Base-by-base conservation (phyloP, 305 asterid species). In the Ajuga reptans region DNA sequence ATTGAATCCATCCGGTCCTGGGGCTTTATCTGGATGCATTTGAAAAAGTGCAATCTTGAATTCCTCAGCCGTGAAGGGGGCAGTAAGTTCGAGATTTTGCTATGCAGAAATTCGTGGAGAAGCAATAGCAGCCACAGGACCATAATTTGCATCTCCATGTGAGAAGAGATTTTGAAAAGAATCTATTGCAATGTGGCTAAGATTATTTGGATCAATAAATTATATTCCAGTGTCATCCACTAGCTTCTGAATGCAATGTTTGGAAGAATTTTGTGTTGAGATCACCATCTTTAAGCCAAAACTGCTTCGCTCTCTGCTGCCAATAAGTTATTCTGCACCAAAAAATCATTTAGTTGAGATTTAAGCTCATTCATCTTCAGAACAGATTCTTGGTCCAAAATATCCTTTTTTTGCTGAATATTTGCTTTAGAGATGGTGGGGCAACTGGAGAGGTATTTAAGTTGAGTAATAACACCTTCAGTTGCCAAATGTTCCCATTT, bases 181-280 rank as follows among this genome's bases (percentile, higher is more conserved):
- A n/a, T n/a, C n/a, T n/a, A n/a, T n/a, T n/a, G n/a, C n/a, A n/a
- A n/a, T n/a, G n/a, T n/a, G n/a, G 7, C 3, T 0, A 8, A 53
- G 0, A 24, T 3, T 15, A 4, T 2, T 0, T 1, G 3, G 0
- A 0, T 3, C 6, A 3, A 9, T 7, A 24, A 21, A 2, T 37
- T 10, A 10, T 0, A 0, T 0, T 0, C 59, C 59, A 0, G 3
- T 2, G 0, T 9, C 2, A 0, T 9, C 2, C 5, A 2, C 4
- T 3, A 53, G 6, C 0, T 3, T 24, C 0, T 9, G 0, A 9
- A 53, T 53, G 0, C 8, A 0, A 24, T 53, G 9, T 2, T 9
- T 53, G 59, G 4, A 21, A 53, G 8, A 17, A 51, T 2, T 2
- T 17, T 0, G 57, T 51, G 5, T 51, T 51, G 1, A 17, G 0